These are phyloP conservation scores for Arxiozyma heterogenica DNA, from an alignment of 1,139 yeast genomes.

Conservation along the genomic window DNA sequence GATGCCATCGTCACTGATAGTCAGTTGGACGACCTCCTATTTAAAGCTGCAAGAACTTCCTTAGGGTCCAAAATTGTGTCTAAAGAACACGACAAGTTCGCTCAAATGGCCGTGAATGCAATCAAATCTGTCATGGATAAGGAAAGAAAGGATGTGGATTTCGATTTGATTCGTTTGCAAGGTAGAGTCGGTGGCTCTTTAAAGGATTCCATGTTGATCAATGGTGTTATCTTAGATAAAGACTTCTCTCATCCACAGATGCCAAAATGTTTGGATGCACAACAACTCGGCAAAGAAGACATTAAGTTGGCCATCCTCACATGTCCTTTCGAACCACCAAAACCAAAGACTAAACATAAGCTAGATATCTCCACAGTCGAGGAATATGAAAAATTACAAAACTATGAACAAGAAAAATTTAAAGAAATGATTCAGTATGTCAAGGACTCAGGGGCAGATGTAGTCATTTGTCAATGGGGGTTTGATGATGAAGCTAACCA, in stretches of 20 bases:
- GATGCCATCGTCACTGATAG: constrained; percentile 33
- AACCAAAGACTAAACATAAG: constrained; percentile 97
- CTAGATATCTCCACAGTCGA: constrained; percentile 86
- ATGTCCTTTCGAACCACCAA: constrained; percentile 98
- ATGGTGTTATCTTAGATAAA: constrained; percentile 89
- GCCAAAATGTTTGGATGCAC: constrained; percentile 57
- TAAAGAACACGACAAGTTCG: constrained; percentile 86
- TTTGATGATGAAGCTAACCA: constrained; percentile 99
- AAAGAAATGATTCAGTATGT: constrained; percentile 83
- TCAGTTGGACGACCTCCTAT: constrained; percentile 45
- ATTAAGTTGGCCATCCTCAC: constrained; percentile 91
- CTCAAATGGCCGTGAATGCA: constrained; percentile 95
- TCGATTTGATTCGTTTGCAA: constrained; percentile 89
- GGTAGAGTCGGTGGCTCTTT: constrained; percentile 93
- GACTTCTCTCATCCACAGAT: constrained; percentile 98
- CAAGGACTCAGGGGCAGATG: constrained; percentile 86
- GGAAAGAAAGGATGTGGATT: constrained; percentile 89
- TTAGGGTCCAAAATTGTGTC: constrained; percentile 94
- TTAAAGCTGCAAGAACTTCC: constrained; percentile 90
- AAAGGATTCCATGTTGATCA: constrained; percentile 74
- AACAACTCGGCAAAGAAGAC: constrained; percentile 38
- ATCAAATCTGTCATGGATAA: constrained; percentile 88
- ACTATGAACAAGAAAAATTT: constrained; percentile 85
- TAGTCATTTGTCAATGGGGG: constrained; percentile 99
- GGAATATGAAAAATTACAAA: constrained; percentile 83